Conservation (phyloP, 345 rosid genomes). For the Aquilaria yunnanensis region DNA sequence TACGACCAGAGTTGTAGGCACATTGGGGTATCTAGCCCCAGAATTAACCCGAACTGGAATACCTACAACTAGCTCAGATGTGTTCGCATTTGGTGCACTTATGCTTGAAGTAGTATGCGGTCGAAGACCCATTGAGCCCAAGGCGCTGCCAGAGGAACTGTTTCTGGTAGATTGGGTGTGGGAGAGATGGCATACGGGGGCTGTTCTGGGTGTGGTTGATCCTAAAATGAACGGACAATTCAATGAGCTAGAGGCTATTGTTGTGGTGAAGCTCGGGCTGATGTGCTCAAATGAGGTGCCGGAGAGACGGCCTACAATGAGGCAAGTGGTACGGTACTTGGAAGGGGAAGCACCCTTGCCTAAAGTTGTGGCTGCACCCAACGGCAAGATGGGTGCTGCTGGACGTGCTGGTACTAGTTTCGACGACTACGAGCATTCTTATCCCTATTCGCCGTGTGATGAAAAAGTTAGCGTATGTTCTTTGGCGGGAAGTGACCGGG, state of each 20-base stretch:
- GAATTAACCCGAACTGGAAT: constrained; percentile 86
- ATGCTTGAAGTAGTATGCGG: constrained; percentile 81
- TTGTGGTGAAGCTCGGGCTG: constrained; percentile 64
- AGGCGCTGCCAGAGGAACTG: constrained; percentile 80
- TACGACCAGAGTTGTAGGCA: constrained; percentile 85
- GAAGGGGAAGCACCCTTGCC: constrained; percentile 58
- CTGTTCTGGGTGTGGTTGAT: constrained; percentile 64
- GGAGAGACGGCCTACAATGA: constrained; percentile 58
- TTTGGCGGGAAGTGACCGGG: constrained; percentile 24
- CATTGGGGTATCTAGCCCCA: constrained; percentile 94
- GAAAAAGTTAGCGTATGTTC: constrained; percentile 37
- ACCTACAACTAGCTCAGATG: constrained; percentile 68
- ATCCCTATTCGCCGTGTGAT: constrained; percentile 23
- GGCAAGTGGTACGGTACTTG: constrained; percentile 70
- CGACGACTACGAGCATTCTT: constrained; percentile 52
- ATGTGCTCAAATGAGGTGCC: constrained; percentile 69
- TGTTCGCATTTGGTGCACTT: constrained; percentile 88
- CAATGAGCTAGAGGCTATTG: constrained; percentile 52
- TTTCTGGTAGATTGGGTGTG: constrained; percentile 90
- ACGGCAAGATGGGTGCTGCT: constrained; percentile 25
- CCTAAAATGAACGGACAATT: constrained; percentile 51
- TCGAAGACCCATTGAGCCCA: constrained; percentile 75
- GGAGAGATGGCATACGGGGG: constrained; percentile 64
- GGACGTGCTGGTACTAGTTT: constrained; percentile 12
- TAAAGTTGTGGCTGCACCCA: constrained; percentile 40